These are phyloP conservation scores for Thelonectria discophora DNA, from an alignment of 2,329 filamentous ascomycete genomes.

Conservation along the genomic window DNA sequence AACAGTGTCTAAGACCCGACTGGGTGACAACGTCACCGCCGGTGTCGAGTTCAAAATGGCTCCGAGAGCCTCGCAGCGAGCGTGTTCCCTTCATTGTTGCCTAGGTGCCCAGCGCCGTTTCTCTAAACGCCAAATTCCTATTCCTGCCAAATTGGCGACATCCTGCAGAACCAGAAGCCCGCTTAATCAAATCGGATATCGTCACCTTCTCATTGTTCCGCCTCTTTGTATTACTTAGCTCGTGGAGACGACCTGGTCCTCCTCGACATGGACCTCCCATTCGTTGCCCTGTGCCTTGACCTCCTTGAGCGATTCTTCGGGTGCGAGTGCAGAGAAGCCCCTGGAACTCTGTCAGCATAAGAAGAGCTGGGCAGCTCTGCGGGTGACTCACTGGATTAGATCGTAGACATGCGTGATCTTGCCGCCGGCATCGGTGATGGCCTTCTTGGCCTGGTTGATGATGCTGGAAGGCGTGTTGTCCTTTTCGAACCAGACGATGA, in stretches of 20 bases:
- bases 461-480: constrained; percentile 71
- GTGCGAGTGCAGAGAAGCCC: constrained; percentile 80
- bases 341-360: constrained; percentile 55
- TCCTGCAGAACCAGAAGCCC: constrained; percentile 8
- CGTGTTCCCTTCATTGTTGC: constrained; percentile 3
- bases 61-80: constrained; percentile 2
- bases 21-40: background rate
- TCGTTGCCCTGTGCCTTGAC: constrained; percentile 69
- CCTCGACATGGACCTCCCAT: constrained; percentile 68
- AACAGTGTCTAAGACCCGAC: background rate
- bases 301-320: constrained; percentile 72
- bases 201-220: background rate
- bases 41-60: background rate
- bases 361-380: background rate
- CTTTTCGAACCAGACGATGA: constrained; percentile 81
- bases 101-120: background rate
- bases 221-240: constrained; percentile 25
- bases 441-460: constrained; percentile 75
- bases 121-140: constrained; percentile 18
- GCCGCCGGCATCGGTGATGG: constrained; percentile 75
- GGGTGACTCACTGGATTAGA: constrained; percentile 67
- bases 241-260: constrained; percentile 73
- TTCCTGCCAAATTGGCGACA: constrained; percentile 16
- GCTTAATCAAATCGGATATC: constrained; percentile 17
- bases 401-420: constrained; percentile 81